Evolutionary conservation across 2,329 filamentous ascomycete species (phyloP).

Genomic region (Proliferodiscus dingleyae): DNA sequence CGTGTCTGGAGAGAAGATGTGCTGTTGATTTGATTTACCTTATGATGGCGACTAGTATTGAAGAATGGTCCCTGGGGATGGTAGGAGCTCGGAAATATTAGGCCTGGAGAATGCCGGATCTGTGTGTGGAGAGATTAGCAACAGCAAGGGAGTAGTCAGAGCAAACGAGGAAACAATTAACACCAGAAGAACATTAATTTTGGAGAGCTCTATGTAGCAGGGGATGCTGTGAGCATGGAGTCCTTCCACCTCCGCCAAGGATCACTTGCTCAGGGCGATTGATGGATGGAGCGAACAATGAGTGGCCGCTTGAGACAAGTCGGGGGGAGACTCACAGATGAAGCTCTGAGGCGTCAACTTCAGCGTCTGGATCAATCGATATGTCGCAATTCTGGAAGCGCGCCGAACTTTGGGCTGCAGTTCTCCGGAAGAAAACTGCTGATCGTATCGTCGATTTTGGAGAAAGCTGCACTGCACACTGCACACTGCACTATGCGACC

Average conservation of each 20-base stretch:
- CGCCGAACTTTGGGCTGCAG: no score
- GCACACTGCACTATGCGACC: no score
- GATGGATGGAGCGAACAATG: background rate
- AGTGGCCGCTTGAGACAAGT: background rate
- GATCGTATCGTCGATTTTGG: no score
- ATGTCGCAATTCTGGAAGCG: no score
- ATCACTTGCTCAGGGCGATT: background rate
- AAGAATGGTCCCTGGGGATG: background rate
- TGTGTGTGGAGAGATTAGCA: background rate
- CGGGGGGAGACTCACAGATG: background rate
- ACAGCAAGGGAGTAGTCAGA: background rate
- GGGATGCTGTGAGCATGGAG: background rate
- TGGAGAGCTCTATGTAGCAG: background rate
- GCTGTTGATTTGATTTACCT: background rate
- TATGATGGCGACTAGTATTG: background rate
- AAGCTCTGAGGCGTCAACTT: background rate
- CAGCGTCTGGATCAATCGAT: no score
- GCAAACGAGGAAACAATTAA: background rate
- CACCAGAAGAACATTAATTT: background rate
- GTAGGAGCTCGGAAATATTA: background rate
- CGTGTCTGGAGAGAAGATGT: background rate
- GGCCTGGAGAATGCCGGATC: background rate
- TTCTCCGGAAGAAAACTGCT: no score
- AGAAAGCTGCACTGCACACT: no score
- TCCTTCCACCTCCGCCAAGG: background rate